A percentile compares a stretch with the other conserved stretches of the same genome.
These are phyloP conservation scores for Schwanniomyces vanrijiae DNA, from an alignment of 805 yeast species.

Conservation along the genomic window DNA sequence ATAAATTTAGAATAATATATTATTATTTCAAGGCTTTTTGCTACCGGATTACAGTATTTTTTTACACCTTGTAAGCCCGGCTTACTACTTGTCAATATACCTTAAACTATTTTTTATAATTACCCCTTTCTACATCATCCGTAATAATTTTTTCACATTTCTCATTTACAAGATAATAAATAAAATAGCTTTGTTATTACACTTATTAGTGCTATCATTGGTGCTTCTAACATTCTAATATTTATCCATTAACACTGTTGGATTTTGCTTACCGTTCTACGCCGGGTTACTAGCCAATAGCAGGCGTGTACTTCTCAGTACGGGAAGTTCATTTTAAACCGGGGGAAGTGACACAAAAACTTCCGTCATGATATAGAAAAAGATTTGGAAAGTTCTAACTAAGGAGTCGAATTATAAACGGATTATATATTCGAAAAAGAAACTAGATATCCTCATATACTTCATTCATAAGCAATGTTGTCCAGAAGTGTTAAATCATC, in stretches of 20 bases:
- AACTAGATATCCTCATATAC: not conserved
- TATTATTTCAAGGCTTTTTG: too few relatives aligned
- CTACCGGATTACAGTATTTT: too few relatives aligned
- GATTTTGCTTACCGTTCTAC: not conserved
- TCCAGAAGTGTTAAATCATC: conserved; percentile 32
- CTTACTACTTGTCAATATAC: too few relatives aligned
- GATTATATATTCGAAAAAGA: not conserved
- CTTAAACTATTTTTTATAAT: too few relatives aligned
- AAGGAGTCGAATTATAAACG: not conserved
- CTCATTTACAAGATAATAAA: too few relatives aligned
- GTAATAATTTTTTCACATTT: too few relatives aligned
- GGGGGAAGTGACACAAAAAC: conserved; percentile 1
- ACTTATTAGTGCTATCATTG: not conserved
- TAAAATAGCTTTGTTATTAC: not conserved
- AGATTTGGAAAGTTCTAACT: not conserved
- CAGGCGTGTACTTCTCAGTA: not conserved
- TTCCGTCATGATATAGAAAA: not conserved
- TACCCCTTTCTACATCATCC: too few relatives aligned
- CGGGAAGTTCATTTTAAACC: not conserved
- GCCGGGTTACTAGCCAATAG: conserved; percentile 1
- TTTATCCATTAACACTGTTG: not conserved
- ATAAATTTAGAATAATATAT: too few relatives aligned
- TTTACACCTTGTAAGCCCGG: too few relatives aligned
- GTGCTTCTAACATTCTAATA: not conserved
- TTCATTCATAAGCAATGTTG: conserved; percentile 22